Evolutionary conservation across 169 alveolate genomes (phyloP), one percentile per base, ranked within the genome.

Genomic region (Blepharisma undulans): DNA sequence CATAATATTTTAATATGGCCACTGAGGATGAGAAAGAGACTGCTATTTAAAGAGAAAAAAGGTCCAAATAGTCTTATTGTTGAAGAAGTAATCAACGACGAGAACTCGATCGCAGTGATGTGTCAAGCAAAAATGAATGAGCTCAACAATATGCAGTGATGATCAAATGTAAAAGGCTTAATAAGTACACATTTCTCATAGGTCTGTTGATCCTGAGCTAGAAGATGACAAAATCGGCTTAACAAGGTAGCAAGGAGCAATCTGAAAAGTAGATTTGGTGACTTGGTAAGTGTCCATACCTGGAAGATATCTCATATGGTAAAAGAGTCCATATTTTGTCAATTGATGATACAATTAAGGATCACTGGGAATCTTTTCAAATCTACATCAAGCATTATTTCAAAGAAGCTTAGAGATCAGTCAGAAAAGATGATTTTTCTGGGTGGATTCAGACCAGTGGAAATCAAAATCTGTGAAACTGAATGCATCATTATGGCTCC

Each of bases 401-500:
- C n/a, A n/a, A n/a, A n/a, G n/a, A n/a, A n/a, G n/a, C n/a, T 82
- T 99, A 99, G 95, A 94, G 99, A 92, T 99, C 99, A 1, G 99
- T 99, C 19, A 98, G 98, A 93, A 98, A 99, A 93, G 99, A n/a
- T n/a, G n/a, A 99, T 16, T 98, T 74, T 99, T 99, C 96, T 94
- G 99, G 79, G 99, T 99, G 30, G 99, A 25, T 99, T 99, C 97
- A 97, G 99, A 92, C 99, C 99, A 5, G 99, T 99, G 36, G 99
- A 99, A 95, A 99, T 99, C 97, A 99, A n/a, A n/a, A 99, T 99
- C 19, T 99, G 99, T 32, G 99, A 99, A 60, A 99, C 99, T 61
- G 99, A 99, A 89, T 98, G 97, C 91, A 98, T 99, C 95, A 99
- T n/a, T n/a, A n/a, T n/a, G n/a, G n/a, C n/a, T n/a, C n/a, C n/a